Conservation (phyloP, 2,329 filamentous ascomycete genomes). For the Diplodia seriata region DNA sequence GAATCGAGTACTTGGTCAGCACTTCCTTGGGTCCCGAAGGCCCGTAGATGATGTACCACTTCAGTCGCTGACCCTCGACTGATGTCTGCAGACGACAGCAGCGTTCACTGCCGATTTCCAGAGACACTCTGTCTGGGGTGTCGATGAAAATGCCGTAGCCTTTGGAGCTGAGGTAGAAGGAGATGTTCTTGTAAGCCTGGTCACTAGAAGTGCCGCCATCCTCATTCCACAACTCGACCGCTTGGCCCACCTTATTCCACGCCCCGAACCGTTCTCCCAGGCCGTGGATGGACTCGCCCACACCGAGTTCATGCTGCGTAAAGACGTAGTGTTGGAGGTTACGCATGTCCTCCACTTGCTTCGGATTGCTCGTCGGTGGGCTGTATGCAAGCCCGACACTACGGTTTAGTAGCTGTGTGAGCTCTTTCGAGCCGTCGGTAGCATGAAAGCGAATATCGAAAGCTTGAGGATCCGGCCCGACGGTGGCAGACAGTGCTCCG, state of each 20-base stretch:
- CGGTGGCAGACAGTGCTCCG: slow-evolving; percentile 61
- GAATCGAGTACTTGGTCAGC: slow-evolving; percentile 68
- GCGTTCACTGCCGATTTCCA: slow-evolving; percentile 78
- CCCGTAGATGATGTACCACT: slow-evolving; percentile 77
- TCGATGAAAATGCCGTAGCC: slow-evolving; percentile 82
- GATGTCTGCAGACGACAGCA: slow-evolving; percentile 73
- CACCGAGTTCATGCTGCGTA: slow-evolving; percentile 54
- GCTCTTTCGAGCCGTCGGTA: slow-evolving; percentile 55
- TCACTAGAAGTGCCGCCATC: slow-evolving; percentile 71
- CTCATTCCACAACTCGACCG: slow-evolving; percentile 68
- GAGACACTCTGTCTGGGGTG: slow-evolving; percentile 70
- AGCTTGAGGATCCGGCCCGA: slow-evolving; percentile 56
- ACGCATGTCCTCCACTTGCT: slow-evolving; percentile 61
- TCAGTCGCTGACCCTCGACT: slow-evolving; percentile 71
- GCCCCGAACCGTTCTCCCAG: slow-evolving; percentile 78
- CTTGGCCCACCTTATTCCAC: slow-evolving; percentile 78
- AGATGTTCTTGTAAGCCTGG: slow-evolving; percentile 75
- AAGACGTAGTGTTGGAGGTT: slow-evolving; percentile 52
- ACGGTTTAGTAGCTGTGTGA: slow-evolving; percentile 63
- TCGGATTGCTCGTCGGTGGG: slow-evolving; percentile 60
- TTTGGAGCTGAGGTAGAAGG: slow-evolving; percentile 73
- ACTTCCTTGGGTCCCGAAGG: slow-evolving; percentile 72
- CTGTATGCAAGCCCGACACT: slow-evolving; percentile 65
- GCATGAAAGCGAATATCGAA: slow-evolving; percentile 66
- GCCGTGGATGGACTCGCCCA: slow-evolving; percentile 73